Evolutionary conservation across 2,329 filamentous ascomycete genomes (phyloP).

Genomic region (Botrytis fragariae): DNA sequence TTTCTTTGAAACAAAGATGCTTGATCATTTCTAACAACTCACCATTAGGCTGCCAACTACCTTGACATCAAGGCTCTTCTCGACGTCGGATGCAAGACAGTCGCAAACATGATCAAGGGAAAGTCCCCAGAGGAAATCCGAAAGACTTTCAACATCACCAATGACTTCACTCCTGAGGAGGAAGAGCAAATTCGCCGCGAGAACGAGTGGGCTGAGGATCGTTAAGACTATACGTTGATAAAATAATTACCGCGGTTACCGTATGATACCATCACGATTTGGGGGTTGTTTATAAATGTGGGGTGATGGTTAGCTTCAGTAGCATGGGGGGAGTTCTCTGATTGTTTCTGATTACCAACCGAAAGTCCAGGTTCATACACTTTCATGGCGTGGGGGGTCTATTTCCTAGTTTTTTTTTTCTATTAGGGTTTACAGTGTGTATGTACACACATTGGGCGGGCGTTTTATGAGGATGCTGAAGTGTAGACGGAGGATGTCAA

Average conservation of each 20-base stretch:
- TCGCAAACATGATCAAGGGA: slow-evolving; percentile 99
- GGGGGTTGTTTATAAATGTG: not conserved
- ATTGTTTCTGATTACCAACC: not conserved
- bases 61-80: slow-evolving; percentile 98
- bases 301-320: not conserved
- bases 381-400: not conserved
- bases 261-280: not conserved
- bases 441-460: not conserved
- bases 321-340: slow-evolving; percentile 4
- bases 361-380: slow-evolving; percentile 8
- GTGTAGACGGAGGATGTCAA: not conserved
- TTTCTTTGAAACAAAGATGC: not conserved
- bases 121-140: slow-evolving; percentile 99
- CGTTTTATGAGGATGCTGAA: slow-evolving; percentile 1
- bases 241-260: not conserved
- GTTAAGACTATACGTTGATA: slow-evolving; percentile 49
- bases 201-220: slow-evolving; percentile 89
- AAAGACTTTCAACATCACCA: slow-evolving; percentile 99
- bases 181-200: slow-evolving; percentile 95
- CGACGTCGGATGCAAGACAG: slow-evolving; percentile 98
- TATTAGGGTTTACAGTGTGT: not conserved
- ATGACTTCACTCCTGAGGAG: slow-evolving; percentile 98
- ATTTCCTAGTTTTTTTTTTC: not conserved
- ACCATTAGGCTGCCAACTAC: slow-evolving; percentile 83
- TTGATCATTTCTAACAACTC: not conserved